A percentile compares a stretch with the other conserved stretches of the same genome.
These are phyloP conservation scores for Hypericum androsaemum DNA, from an alignment of 345 rosid genomes.

Conservation along the genomic window DNA sequence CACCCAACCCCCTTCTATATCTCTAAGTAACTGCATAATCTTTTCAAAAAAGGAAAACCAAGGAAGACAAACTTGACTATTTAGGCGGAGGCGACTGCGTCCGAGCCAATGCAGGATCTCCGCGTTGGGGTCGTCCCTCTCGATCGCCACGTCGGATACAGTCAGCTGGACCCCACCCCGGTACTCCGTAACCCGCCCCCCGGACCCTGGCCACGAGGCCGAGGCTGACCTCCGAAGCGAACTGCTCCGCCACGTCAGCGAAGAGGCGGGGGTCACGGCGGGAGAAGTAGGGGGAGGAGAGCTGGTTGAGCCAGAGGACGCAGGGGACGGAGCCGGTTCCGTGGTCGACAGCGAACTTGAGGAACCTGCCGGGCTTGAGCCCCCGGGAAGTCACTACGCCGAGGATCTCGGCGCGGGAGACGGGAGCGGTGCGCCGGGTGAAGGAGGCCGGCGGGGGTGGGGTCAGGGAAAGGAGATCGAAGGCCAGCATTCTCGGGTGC, in stretches of 20 bases:
- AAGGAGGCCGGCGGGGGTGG: conserved; percentile 20
- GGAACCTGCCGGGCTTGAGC: conserved; percentile 40
- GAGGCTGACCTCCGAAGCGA: conserved; percentile 33
- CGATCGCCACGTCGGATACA: conserved; percentile 42
- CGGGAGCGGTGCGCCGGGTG: conserved; percentile 18
- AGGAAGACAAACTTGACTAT: too few relatives aligned
- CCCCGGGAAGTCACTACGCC: conserved; percentile 50
- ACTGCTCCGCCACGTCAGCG: conserved; percentile 33
- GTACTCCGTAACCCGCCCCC: conserved; percentile 46
- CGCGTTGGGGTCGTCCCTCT: conserved; percentile 64
- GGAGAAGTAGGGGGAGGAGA: conserved; percentile 43
- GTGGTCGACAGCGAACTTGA: conserved; percentile 55
- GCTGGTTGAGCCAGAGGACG: conserved; percentile 77
- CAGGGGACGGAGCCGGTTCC: conserved; percentile 62
- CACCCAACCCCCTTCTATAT: too few relatives aligned
- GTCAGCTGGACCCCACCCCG: conserved; percentile 60
- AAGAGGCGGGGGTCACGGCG: conserved; percentile 36
- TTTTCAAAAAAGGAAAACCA: too few relatives aligned
- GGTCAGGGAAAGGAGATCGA: conserved; percentile 36
- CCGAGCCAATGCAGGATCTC: conserved; percentile 74
- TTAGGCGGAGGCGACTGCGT: conserved; percentile 36
- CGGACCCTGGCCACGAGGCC: conserved; percentile 59
- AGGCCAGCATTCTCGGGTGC: conserved; percentile 51
- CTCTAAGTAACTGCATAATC: too few relatives aligned
- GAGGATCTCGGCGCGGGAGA: conserved; percentile 55